A percentile compares a stretch with the other conserved stretches of the same genome.
phyloP scores from a whole-genome alignment of 345 rosid species.

The Syzygium aromaticum region DNA sequence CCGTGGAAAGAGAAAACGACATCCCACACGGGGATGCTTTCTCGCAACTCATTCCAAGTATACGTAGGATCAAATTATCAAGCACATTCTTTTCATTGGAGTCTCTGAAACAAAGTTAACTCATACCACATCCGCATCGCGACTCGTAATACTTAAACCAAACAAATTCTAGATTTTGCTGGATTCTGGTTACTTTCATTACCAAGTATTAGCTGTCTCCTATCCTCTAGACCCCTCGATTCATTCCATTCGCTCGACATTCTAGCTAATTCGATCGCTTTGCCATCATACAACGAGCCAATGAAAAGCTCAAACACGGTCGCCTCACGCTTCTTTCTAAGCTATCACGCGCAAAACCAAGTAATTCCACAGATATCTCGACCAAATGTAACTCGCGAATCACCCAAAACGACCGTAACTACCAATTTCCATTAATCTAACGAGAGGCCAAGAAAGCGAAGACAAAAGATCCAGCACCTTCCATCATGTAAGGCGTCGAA shows the following conservation, averaged over 20 bases:
- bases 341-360: background rate
- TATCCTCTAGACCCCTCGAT: background rate
- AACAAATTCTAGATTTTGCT: background rate
- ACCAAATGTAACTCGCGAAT: background rate
- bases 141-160: background rate
- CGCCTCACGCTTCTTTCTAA: background rate
- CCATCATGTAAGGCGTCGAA: conserved; percentile 87
- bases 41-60: background rate
- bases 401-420: background rate
- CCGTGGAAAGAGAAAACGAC: background rate
- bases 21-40: background rate
- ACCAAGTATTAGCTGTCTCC: background rate
- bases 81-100: background rate
- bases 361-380: background rate
- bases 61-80: background rate
- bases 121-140: background rate
- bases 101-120: background rate
- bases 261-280: background rate
- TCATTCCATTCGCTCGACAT: background rate
- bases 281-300: background rate
- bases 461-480: conserved; percentile 30
- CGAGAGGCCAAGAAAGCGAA: background rate
- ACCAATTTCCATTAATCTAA: background rate
- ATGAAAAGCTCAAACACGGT: background rate
- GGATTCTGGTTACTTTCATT: background rate